Evolutionary conservation across 2,329 filamentous ascomycete genomes (phyloP).

Genomic region (Curvularia verruculosa): DNA sequence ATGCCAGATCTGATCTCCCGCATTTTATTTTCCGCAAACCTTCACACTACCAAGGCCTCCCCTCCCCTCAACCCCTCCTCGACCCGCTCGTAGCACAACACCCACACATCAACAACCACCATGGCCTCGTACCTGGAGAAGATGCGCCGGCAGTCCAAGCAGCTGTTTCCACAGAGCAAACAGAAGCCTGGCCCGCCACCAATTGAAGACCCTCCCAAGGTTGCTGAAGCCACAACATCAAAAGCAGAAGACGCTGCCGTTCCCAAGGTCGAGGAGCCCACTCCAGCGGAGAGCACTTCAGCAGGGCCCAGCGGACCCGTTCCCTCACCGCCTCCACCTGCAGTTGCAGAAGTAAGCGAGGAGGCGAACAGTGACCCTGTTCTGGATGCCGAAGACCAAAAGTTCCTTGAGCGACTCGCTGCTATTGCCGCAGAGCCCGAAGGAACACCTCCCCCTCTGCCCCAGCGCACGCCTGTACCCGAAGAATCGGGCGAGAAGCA

Average conservation of each 20-base stretch:
- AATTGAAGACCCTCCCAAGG: slow-evolving; percentile 21
- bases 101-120: background rate
- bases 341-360: slow-evolving; percentile 34
- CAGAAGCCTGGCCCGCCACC: slow-evolving; percentile 18
- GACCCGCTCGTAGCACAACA: background rate
- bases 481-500: slow-evolving; percentile 44
- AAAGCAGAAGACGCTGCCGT: slow-evolving; percentile 16
- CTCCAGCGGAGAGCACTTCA: slow-evolving; percentile 13
- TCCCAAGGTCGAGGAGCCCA: slow-evolving; percentile 19
- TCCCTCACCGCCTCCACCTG: slow-evolving; percentile 26
- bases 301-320: slow-evolving; percentile 33
- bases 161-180: slow-evolving; percentile 26
- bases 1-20: slow-evolving; percentile 7
- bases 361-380: slow-evolving; percentile 50
- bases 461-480: slow-evolving; percentile 41
- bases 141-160: slow-evolving; percentile 42
- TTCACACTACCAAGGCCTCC: background rate
- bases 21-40: background rate
- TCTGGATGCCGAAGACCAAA: slow-evolving; percentile 66
- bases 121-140: slow-evolving; percentile 46
- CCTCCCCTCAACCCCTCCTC: background rate
- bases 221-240: slow-evolving; percentile 13
- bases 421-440: slow-evolving; percentile 52
- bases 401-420: slow-evolving; percentile 61
- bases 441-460: slow-evolving; percentile 51